Evolutionary conservation across 2,329 filamentous ascomycete genomes (phyloP), one percentile per base, ranked within the genome.

Genomic region (Xylariaceae sp.): DNA sequence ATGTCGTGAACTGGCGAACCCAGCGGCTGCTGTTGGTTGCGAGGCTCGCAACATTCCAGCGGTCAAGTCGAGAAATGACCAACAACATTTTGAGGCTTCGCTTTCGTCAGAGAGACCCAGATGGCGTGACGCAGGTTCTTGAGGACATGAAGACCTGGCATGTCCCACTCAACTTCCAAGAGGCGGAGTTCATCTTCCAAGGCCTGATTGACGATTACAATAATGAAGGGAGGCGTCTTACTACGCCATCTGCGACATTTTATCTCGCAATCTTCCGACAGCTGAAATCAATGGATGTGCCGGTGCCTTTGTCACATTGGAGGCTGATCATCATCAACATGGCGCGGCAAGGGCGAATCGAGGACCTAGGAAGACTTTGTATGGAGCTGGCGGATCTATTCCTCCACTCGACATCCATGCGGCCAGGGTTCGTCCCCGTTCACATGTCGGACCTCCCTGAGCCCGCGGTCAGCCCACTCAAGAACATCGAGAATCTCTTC

Each of bases 1-100:
- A 67, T 9, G 68, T 72, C 10, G 73, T 73, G 10, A 74, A 82
- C 57, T 75, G 74, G 74, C 70, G 69, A 18, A 75, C 71, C 50
- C 74, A 77, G 60, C 73, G 73, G 13, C 67, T 83, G 0, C 64
- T 84, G n/a, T 63, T 79, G 18, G 75, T 73, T 11, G 71, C 82
- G 2, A 76, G 76, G n/a, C 61, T 75, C 7, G 70, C 72, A 15
- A 66, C 71, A 13, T 66, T 70, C 13, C 62, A 71, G 49, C 69
- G 71, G 49, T 66, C 69, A 3, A 62, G 71, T 9, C 68, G 68
- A 6, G 57, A 61, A 2, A 61, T 65, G 11, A 71, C 74, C 5
- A 78, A 79, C 60, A 53, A 65, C 3, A 58, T 78, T 39, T 63
- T 78, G 6, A 60, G 64, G 15, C 44, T 66, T 37, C 70, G 66